Conservation (phyloP, 73 alveolate genomes). For the Tetrahymena malaccensis region DNA sequence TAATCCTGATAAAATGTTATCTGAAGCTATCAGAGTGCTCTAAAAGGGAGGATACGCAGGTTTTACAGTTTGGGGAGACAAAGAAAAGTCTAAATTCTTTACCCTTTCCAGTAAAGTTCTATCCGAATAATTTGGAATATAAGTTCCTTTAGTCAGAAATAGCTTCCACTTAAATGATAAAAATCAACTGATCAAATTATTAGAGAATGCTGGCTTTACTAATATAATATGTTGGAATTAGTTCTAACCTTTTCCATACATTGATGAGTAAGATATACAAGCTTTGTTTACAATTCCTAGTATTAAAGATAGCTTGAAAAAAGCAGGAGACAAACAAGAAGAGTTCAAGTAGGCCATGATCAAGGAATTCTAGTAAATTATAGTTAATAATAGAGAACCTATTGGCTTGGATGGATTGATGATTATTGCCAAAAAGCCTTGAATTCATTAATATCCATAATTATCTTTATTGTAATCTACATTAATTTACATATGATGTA, state of each 20-base stretch:
- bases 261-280: neutral
- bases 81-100: slow-evolving; percentile 15
- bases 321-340: neutral
- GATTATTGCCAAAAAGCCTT: neutral
- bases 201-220: neutral
- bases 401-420: neutral
- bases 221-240: neutral
- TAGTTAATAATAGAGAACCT: neutral
- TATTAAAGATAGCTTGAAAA: neutral
- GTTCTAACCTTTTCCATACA: neutral
- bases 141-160: neutral
- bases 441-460: neutral
- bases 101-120: neutral
- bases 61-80: slow-evolving; percentile 62
- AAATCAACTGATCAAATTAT: neutral
- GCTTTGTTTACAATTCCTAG: neutral
- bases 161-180: neutral
- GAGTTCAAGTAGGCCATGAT: neutral
- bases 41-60: slow-evolving; percentile 47
- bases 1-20: slow-evolving; percentile 34
- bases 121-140: neutral
- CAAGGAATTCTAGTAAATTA: neutral
- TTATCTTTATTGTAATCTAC: neutral
- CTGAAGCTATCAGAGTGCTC: slow-evolving; percentile 54
- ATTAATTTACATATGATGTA: neutral